These are phyloP conservation scores for Teratosphaeria gauchensis DNA, from an alignment of 2,329 filamentous ascomycete species.

Conservation along the genomic window DNA sequence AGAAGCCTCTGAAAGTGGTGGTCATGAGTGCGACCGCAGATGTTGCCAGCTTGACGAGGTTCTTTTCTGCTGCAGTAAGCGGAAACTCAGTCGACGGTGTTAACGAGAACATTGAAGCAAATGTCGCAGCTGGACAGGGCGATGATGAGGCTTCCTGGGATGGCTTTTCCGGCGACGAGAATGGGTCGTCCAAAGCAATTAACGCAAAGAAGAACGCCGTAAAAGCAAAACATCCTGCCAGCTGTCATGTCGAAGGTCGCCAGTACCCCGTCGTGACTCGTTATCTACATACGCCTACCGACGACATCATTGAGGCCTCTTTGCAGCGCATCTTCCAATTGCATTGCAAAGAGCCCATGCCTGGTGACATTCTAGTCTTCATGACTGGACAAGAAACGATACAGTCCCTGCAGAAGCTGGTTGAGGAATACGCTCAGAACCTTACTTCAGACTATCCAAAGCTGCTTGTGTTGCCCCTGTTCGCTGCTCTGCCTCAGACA, in stretches of 20 bases:
- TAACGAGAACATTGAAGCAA: not conserved
- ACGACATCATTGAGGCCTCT: constrained; percentile 73
- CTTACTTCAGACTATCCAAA: constrained; percentile 46
- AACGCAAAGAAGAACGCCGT: not conserved
- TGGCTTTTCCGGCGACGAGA: constrained; percentile 14
- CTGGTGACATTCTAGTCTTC: constrained; percentile 88
- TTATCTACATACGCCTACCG: constrained; percentile 63
- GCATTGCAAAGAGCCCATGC: constrained; percentile 78
- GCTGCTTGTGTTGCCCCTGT: constrained; percentile 65
- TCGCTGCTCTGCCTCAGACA: constrained; percentile 78
- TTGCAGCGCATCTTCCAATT: constrained; percentile 77
- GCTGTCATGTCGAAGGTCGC: constrained; percentile 69
- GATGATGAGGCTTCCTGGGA: constrained; percentile 13
- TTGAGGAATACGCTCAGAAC: constrained; percentile 67
- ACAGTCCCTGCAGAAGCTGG: constrained; percentile 65
- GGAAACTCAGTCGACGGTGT: constrained; percentile 19
- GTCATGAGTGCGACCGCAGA: constrained; percentile 97
- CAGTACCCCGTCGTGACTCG: constrained; percentile 75
- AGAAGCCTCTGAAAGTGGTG: constrained; percentile 72
- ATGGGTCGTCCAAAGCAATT: not conserved
- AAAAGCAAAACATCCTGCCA: constrained; percentile 24
- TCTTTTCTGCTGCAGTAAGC: constrained; percentile 47
- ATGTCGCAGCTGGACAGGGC: not conserved
- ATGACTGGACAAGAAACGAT: constrained; percentile 90
- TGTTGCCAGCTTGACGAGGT: constrained; percentile 64